Evolutionary conservation across 2,329 filamentous ascomycete species (phyloP).

Genomic region (Botryotinia convoluta): DNA sequence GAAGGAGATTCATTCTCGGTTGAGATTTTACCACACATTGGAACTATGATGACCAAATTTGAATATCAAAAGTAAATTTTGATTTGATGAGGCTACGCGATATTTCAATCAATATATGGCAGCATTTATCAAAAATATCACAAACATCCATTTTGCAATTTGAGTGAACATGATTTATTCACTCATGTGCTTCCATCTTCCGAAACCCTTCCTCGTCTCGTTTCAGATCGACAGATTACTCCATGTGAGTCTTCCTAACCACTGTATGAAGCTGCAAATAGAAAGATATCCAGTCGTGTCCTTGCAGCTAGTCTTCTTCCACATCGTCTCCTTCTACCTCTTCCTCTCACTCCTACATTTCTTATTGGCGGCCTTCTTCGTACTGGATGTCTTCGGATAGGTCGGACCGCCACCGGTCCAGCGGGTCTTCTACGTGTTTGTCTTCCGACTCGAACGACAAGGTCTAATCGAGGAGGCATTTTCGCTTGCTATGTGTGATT

Average conservation of each 20-base stretch:
- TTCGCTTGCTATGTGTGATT: not conserved
- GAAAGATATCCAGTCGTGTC: not conserved
- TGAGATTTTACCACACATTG: slow-evolving; percentile 48
- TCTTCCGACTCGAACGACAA: not conserved
- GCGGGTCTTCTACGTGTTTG: not conserved
- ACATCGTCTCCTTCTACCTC: not conserved
- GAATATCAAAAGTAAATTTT: slow-evolving; percentile 36
- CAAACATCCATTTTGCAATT: not conserved
- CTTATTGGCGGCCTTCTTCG: not conserved
- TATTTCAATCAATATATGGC: not conserved
- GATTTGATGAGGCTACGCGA: not conserved
- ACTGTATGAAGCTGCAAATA: slow-evolving; percentile 10
- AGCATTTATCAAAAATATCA: not conserved
- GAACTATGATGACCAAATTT: slow-evolving; percentile 48
- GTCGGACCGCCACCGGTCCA: not conserved
- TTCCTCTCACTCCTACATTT: not conserved
- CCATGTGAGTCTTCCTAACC: not conserved
- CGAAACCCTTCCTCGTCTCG: not conserved
- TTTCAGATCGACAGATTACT: not conserved
- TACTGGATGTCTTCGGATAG: slow-evolving; percentile 1
- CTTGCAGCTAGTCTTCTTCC: slow-evolving; percentile 4
- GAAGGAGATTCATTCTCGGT: slow-evolving; percentile 48
- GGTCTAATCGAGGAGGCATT: slow-evolving; percentile 5
- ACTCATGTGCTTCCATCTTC: not conserved
- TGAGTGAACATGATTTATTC: not conserved